Base-by-base conservation (phyloP, 2,329 filamentous ascomycete species). In the Paraphoma chrysanthemicola region DNA sequence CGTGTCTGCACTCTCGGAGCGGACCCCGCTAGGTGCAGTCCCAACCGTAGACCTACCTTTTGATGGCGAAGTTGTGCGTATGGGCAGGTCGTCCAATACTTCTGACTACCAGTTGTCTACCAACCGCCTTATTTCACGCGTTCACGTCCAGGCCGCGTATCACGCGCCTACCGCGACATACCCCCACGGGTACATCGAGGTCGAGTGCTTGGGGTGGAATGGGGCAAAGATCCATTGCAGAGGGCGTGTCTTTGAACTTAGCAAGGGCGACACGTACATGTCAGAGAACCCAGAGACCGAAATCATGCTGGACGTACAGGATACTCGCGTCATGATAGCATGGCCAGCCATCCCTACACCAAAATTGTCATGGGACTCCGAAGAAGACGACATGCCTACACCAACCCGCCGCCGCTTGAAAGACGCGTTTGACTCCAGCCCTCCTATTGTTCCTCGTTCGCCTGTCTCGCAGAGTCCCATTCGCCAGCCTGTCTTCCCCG, bases 201-300 rank as follows among this genome's bases (percentile, higher is more conserved):
- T 99, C 68, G 85, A 92, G 70, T 99, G 95, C 82, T 86, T 90
- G 70, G 95, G 95, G 18, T 98, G 94, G 94, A 99, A 99, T 76
- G 95, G 95, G 14, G 83, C 95, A 64, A 96, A 92, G 80, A 80
- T 99, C 66, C 93, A 97, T 79, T 97, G 92, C 81, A 90, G 94
- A 78, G 92, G 92, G 54, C 88, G 89, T 64, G 90, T 92, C 3
- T 94, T 91, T 82, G 92, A 97, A 64, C 79, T 99, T 69, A 84
- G 83, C 62, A 97, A 97, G 80, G 92, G 91, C 16, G 93, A 97
- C 74, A 90, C 87, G 48, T 98, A 97, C 77, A 90, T 89, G 45
- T 96, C 93, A 55, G 92, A 96, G 78, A 93, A 93, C 30, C 91
- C 93, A 72, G 87, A 89, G 64, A 88, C 88, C 16, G 93, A 96